Evolutionary conservation across 768 basidiomycete species (phyloP), one percentile per base, ranked within the genome.

Genomic region (Myochromella boudieri): DNA sequence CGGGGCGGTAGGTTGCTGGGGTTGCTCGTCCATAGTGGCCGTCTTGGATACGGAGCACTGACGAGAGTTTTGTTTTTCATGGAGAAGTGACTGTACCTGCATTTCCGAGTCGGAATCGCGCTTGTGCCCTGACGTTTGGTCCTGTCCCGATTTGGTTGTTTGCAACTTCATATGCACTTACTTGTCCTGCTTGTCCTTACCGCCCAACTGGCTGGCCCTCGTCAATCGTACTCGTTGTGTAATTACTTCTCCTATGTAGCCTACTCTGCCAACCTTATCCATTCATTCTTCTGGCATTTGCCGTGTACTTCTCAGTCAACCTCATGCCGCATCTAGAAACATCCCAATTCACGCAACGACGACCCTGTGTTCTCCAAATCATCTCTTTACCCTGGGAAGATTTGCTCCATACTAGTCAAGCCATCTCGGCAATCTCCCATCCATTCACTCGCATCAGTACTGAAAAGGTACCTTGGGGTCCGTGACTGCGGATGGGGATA

Each of bases 61-160:
- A 34, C 39, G n/a, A 6, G 50, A 43, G 40, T 32, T 41, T 47
- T 53, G 51, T 44, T 53, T 46, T 53, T 53, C 51, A 56, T 53
- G 29, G 42, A 44, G 14, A 25, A 15, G 31, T 3, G 48, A 20
- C 29, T 52, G 51, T 33, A 45, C 46, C 49, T 53, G 49, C 49
- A 48, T 48, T 41, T 52, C 52, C 56, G 52, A 51, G 24, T 53
- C 54, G 55, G 57, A 45, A 49, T 37, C 32, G 26, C n/a, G 14
- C 42, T 48, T 48, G 34, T 11, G 48, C 42, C 54, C 46, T 55
- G n/a, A 39, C 37, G 44, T 48, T 27, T 39, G 39, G 36, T 40
- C 21, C 18, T 42, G 28, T 11, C 46, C 50, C 44, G 44, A 55
- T 51, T 51, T 43, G 54, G 50, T 28, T 42, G 29, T 29, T 42